A percentile compares a stretch with the other conserved stretches of the same genome.
Evolutionary conservation across 495 filamentous ascomycete genomes (phyloP).

Genomic region (Trypethelium eluteriae): DNA sequence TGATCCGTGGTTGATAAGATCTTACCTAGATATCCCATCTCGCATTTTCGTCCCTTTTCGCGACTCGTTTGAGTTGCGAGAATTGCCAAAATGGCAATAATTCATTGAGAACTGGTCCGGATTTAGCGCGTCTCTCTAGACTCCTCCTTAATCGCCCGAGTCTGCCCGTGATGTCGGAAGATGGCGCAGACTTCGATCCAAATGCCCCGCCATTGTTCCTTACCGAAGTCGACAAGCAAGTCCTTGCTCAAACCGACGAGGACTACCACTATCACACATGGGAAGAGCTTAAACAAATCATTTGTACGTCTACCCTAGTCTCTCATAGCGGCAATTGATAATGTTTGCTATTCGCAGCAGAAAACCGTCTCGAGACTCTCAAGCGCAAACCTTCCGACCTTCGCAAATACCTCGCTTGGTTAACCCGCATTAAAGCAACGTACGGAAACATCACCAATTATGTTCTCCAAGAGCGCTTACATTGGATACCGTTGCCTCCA

Average conservation of each 20-base stretch:
- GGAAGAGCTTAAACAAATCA: constrained; percentile 29
- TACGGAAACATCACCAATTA: constrained; percentile 76
- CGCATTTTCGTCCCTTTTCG: background rate
- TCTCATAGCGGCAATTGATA: background rate
- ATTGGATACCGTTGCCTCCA: constrained; percentile 49
- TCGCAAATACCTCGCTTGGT: constrained; percentile 76
- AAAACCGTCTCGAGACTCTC: constrained; percentile 66
- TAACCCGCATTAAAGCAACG: constrained; percentile 53
- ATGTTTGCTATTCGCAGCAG: constrained; percentile 35
- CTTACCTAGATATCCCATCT: background rate
- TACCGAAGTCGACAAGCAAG: constrained; percentile 30
- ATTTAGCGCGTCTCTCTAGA: background rate
- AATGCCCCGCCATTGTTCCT: constrained; percentile 33
- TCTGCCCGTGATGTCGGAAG: constrained; percentile 53
- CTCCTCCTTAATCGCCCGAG: too few species aligned
- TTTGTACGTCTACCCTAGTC: constrained; percentile 40
- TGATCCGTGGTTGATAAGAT: background rate
- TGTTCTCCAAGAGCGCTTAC: constrained; percentile 62
- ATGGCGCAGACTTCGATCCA: constrained; percentile 59
- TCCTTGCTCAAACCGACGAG: constrained; percentile 31
- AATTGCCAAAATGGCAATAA: background rate
- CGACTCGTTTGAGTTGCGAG: background rate
- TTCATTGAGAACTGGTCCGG: background rate
- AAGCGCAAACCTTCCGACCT: constrained; percentile 79
- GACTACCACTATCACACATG: constrained; percentile 33